Base-by-base conservation (phyloP, 371 early-diverging fungal genomes). In the Chytridiales sp. region DNA sequence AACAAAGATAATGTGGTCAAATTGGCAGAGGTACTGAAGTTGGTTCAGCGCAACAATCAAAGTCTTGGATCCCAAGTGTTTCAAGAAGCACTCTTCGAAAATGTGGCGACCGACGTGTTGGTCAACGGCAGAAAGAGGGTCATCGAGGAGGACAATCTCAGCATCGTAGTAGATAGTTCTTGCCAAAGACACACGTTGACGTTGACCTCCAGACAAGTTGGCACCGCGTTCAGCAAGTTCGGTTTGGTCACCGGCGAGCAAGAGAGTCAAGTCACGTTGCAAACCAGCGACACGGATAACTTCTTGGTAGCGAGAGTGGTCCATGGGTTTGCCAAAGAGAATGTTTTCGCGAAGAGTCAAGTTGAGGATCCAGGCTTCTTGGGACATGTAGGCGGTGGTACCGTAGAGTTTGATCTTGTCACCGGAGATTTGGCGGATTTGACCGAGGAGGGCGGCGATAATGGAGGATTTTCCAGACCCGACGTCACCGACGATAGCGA, bases 401-500 rank as follows among this genome's bases (percentile, higher is more conserved):
- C 74, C 68, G 52, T 67, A 67, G 9, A 68, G 19, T 40, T 63
- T 64, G 44, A 68, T 24, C 5, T 31, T 47, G 11, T 64, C 42
- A 15, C 73, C 70, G 31, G 39, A 21, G 47, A 61, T 32, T 15
- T 73, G 61, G 13, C 69, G 73, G 38, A 87, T 77, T 54, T 87
- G 85, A 19, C 87, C 86, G 59, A 84, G 72, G 26, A 86, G 64
- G 1, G 85, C 86, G 6, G 78, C 75, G 42, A 86, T 42, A 6
- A 86, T 66, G 21, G 62, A 80, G 0, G 63, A 62, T 53, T 85
- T 85, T 56, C 88, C 87, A 8, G 81, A 74, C 22, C 85, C 88
- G 17, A 88, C 85, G 64, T 82, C 83, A 9, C 88, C 88, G 17
- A 88, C 76, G 46, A 88, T 72, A 4, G 81, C 87, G 31, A 85